These are phyloP conservation scores for Skeletonema tropicum DNA, from an alignment of 108 stramenopile species.

Conservation along the genomic window DNA sequence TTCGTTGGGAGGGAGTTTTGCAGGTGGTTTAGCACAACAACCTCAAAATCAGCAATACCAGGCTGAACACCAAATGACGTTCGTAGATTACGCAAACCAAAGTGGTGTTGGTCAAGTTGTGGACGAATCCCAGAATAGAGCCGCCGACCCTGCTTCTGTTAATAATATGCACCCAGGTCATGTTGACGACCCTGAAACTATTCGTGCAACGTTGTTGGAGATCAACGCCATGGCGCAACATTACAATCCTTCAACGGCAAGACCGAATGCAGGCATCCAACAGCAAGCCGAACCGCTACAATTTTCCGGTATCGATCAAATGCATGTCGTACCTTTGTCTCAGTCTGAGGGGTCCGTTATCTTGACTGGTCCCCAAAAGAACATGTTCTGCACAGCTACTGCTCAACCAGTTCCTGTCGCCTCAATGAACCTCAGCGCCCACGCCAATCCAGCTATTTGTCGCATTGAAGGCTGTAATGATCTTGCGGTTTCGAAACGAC, in stretches of 20 bases:
- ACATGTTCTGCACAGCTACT: slow-evolving; percentile 32
- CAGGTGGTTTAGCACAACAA: background rate
- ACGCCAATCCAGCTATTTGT: slow-evolving; percentile 39
- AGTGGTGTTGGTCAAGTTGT: background rate
- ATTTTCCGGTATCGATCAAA: slow-evolving; percentile 1
- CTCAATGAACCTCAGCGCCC: slow-evolving; percentile 18
- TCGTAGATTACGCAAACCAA: slow-evolving; percentile 14
- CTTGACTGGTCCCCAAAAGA: slow-evolving; percentile 22
- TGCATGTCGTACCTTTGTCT: slow-evolving; percentile 21
- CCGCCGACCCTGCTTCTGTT: background rate
- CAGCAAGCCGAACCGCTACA: background rate
- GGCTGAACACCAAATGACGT: background rate
- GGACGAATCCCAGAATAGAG: slow-evolving; percentile 12
- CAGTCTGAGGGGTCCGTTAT: slow-evolving; percentile 18
- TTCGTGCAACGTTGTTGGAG: slow-evolving; percentile 39
- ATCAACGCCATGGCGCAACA: slow-evolving; percentile 51
- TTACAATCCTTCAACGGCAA: background rate
- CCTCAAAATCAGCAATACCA: slow-evolving; percentile 17
- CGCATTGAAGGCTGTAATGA: slow-evolving; percentile 85
- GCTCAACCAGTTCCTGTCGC: slow-evolving; percentile 21
- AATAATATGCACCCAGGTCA: slow-evolving; percentile 13
- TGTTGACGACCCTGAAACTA: slow-evolving; percentile 23
- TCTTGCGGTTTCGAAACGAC: slow-evolving; percentile 60
- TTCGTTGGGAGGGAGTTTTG: background rate
- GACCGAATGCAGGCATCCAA: background rate